Percentiles rank a stretch among this genome's conserved stretches.
phyloP scores from a whole-genome alignment of 2,329 filamentous ascomycete species.

The Pseudogymnoascus sp. region DNA sequence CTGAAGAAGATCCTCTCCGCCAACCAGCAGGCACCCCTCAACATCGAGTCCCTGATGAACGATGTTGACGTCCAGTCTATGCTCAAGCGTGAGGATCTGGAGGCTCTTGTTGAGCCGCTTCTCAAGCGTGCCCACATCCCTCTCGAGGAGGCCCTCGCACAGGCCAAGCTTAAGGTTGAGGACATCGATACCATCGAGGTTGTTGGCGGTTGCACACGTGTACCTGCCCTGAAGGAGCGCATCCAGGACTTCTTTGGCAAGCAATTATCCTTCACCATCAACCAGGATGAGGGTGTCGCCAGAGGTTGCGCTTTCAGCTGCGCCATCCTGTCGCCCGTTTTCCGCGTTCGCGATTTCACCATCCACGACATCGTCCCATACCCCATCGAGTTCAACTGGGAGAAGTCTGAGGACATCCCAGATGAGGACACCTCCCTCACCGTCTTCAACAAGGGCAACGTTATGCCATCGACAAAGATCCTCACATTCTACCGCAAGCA shows the following conservation, averaged over 20 bases:
- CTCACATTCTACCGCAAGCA: constrained; percentile 99
- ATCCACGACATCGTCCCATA: constrained; percentile 97
- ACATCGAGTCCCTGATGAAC: constrained; percentile 98
- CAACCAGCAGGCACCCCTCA: constrained; percentile 85
- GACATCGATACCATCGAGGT: constrained; percentile 93
- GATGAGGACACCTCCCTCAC: constrained; percentile 96
- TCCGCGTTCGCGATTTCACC: constrained; percentile 96
- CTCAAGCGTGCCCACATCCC: constrained; percentile 64
- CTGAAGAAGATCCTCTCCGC: constrained; percentile 97
- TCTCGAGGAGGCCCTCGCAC: constrained; percentile 85
- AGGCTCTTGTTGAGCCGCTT: constrained; percentile 80
- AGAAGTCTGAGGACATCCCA: constrained; percentile 95
- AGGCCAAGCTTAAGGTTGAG: constrained; percentile 81
- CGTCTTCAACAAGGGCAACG: constrained; percentile 95
- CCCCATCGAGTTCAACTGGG: constrained; percentile 97
- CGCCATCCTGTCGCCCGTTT: constrained; percentile 91
- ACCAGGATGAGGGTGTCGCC: constrained; percentile 95
- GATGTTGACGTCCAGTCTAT: constrained; percentile 84
- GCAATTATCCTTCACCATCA: constrained; percentile 86
- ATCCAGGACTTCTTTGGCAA: constrained; percentile 91
- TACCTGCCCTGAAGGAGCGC: constrained; percentile 83
- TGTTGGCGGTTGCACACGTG: constrained; percentile 88
- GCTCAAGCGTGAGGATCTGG: constrained; percentile 90
- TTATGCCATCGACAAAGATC: constrained; percentile 97
- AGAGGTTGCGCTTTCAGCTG: constrained; percentile 96